A percentile compares a stretch with the other conserved stretches of the same genome.
Conservation (phyloP, 2,329 filamentous ascomycete species). For the Calonectria honghensis region DNA sequence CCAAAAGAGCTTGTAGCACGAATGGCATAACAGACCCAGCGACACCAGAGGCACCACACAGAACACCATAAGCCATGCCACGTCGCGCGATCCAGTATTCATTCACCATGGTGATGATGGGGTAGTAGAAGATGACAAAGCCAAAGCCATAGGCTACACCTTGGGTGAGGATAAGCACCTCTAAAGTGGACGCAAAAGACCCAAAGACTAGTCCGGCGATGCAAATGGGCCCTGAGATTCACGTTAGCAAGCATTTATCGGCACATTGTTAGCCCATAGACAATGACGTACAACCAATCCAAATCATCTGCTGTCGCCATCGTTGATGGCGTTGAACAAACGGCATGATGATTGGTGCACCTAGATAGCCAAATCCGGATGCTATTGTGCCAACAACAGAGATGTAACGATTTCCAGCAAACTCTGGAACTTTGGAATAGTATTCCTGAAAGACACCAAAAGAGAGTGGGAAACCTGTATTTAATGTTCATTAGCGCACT, state of each 20-base stretch:
- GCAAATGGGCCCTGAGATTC: not conserved
- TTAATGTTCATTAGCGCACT: too few relatives aligned
- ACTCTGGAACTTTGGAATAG: not conserved
- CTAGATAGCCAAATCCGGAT: not conserved
- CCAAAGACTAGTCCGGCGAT: not conserved
- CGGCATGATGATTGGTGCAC: not conserved
- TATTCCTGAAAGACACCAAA: slow-evolving; percentile 8
- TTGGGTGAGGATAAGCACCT: slow-evolving; percentile 4
- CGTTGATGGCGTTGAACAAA: not conserved
- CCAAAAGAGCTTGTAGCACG: not conserved
- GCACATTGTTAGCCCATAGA: not conserved
- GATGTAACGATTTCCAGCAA: not conserved
- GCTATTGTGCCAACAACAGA: not conserved
- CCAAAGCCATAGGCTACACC: not conserved
- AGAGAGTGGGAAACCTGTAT: not conserved
- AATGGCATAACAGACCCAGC: slow-evolving; percentile 4
- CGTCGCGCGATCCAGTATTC: slow-evolving; percentile 7
- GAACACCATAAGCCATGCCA: not conserved
- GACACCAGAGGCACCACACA: not conserved
- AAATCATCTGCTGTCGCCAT: not conserved
- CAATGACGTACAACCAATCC: not conserved
- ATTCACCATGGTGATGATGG: slow-evolving; percentile 11
- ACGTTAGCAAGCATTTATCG: not conserved
- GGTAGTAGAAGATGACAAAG: not conserved
- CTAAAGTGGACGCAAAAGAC: not conserved